A percentile compares a stretch with the other conserved stretches of the same genome.
phyloP scores from a whole-genome alignment of 345 rosid species.

The Garcia nutans region DNA sequence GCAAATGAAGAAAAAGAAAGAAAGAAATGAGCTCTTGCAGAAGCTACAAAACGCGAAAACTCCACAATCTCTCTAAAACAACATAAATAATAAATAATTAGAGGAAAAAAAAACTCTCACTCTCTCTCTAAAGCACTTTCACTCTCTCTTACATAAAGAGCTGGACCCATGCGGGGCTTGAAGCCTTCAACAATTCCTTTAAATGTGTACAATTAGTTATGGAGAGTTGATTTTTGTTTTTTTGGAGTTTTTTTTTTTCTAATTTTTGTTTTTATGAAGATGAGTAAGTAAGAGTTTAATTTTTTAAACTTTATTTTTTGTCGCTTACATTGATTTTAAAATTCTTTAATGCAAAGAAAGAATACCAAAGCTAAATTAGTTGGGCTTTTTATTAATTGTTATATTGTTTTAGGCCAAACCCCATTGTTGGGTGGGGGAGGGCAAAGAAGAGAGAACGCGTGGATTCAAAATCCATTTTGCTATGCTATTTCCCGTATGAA shows the following conservation, averaged over 20 bases:
- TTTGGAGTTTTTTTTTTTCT: too few species aligned
- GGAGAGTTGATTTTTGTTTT: background rate
- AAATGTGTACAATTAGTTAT: background rate
- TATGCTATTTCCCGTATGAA: too few species aligned
- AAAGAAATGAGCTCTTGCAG: background rate
- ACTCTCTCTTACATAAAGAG: background rate
- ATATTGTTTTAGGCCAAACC: background rate
- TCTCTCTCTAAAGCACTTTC: background rate
- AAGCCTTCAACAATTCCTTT: background rate
- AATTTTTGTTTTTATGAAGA: too few species aligned
- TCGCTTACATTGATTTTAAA: background rate
- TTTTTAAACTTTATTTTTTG: too few species aligned
- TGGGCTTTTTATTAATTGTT: background rate
- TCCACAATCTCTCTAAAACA: background rate
- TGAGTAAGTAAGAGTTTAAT: background rate
- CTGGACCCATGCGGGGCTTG: background rate
- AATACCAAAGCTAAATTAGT: background rate
- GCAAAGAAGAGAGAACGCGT: background rate
- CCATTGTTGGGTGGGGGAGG: background rate
- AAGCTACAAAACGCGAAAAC: background rate
- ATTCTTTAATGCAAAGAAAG: background rate
- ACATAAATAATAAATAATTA: too few species aligned
- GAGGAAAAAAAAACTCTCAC: too few species aligned
- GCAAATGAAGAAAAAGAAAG: background rate
- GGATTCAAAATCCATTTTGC: too few species aligned